A percentile compares a stretch with the other conserved stretches of the same genome.
Conservation (phyloP, 2,329 filamentous ascomycete genomes). For the Alternaria panax region DNA sequence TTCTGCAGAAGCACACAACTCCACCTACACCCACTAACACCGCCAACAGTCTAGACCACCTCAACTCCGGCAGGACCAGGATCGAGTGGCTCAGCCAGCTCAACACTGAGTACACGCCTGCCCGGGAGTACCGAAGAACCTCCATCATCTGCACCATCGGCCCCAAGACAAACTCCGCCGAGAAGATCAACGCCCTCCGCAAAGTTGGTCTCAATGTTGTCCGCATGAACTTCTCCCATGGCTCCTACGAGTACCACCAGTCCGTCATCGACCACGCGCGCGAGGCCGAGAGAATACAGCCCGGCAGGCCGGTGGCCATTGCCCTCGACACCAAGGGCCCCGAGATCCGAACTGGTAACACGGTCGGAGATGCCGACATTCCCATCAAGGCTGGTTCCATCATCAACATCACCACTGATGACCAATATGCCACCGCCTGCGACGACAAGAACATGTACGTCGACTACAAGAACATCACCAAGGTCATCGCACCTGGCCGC, state of each 20-base stretch:
- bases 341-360: constrained; percentile 85
- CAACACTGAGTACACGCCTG: constrained; percentile 86
- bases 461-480: constrained; percentile 99
- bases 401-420: constrained; percentile 96
- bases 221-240: constrained; percentile 99
- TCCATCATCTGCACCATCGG: constrained; percentile 99
- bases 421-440: constrained; percentile 82
- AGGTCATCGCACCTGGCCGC: constrained; percentile 89
- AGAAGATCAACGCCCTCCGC: constrained; percentile 95
- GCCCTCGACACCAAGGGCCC: constrained; percentile 88
- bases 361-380: constrained; percentile 72
- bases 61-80: constrained; percentile 74
- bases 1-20: neutral
- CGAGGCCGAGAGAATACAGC: constrained; percentile 77
- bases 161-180: constrained; percentile 97
- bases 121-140: constrained; percentile 91
- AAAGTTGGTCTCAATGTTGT: constrained; percentile 94
- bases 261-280: constrained; percentile 96
- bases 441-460: constrained; percentile 97
- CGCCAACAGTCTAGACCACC: constrained; percentile 68
- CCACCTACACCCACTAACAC: constrained; percentile 15
- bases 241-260: constrained; percentile 95
- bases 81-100: constrained; percentile 77
- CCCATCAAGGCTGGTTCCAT: constrained; percentile 83
- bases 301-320: constrained; percentile 91